phyloP scores from a whole-genome alignment of 1,139 yeast genomes.

The Spencermartinsiella ligniputridi region DNA sequence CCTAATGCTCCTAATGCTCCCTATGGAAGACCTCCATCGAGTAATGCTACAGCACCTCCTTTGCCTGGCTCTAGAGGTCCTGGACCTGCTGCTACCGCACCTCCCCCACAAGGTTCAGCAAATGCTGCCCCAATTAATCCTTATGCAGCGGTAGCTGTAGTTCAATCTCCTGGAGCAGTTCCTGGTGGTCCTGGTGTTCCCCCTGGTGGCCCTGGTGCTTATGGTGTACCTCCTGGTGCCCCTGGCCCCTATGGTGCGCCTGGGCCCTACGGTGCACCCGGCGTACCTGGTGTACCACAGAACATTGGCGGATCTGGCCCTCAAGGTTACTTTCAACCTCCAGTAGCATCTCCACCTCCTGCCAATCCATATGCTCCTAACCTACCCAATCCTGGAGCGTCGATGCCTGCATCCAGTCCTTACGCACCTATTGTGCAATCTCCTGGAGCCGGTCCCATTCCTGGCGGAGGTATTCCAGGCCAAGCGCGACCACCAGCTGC shows the following conservation, averaged over 20 bases:
- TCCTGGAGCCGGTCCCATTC: slow-evolving; percentile 26
- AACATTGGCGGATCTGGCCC: no score
- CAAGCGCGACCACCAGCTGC: slow-evolving; percentile 18
- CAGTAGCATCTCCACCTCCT: slow-evolving; percentile 23
- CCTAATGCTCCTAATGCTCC: slow-evolving; percentile 27
- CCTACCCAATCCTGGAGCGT: slow-evolving; percentile 4
- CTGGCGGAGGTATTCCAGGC: slow-evolving; percentile 14
- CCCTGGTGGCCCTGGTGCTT: neutral
- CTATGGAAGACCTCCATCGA: slow-evolving; percentile 27
- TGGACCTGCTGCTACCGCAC: slow-evolving; percentile 21
- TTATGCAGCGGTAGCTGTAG: slow-evolving; percentile 36
- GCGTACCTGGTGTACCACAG: no score
- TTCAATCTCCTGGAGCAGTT: slow-evolving; percentile 11
- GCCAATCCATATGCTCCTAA: slow-evolving; percentile 20
- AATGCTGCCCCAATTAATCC: slow-evolving; percentile 34
- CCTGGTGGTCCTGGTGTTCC: slow-evolving; percentile 9
- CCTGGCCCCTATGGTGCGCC: neutral
- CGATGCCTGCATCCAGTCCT: slow-evolving; percentile 16
- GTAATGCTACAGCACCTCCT: slow-evolving; percentile 19
- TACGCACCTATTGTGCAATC: slow-evolving; percentile 13
- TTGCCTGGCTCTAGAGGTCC: slow-evolving; percentile 15
- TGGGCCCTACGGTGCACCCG: neutral
- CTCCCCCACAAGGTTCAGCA: slow-evolving; percentile 27
- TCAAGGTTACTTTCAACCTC: neutral
- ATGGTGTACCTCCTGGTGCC: neutral